These are phyloP conservation scores for Rhizophagus sp. DNA, from an alignment of 192 early-diverging fungal species.

Conservation along the genomic window DNA sequence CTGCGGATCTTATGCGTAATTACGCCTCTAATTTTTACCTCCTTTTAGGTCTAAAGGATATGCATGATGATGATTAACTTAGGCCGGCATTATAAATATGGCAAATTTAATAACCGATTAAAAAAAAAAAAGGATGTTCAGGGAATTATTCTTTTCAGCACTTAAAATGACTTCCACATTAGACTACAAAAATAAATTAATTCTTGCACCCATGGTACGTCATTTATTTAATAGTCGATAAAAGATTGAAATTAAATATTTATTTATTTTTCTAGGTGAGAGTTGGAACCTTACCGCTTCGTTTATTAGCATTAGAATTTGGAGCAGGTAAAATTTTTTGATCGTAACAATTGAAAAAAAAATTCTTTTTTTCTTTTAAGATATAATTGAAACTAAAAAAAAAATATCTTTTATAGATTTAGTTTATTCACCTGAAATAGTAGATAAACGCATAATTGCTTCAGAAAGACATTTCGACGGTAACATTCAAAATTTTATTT, in stretches of 20 bases:
- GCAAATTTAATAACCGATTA: too few species aligned
- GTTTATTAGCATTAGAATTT: conserved; percentile 80
- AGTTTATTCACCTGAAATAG: conserved; percentile 87
- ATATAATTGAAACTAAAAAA: neutral
- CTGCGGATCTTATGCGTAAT: too few species aligned
- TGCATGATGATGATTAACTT: too few species aligned
- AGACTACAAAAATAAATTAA: conserved; percentile 58
- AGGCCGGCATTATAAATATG: too few species aligned
- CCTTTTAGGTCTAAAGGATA: too few species aligned
- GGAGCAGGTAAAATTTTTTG: conserved; percentile 67
- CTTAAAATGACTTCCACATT: neutral
- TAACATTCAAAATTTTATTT: conserved; percentile 35
- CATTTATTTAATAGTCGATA: neutral
- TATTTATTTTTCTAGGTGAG: conserved; percentile 51
- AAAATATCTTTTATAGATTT: conserved; percentile 55
- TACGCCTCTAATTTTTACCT: too few species aligned
- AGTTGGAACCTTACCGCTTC: conserved; percentile 86
- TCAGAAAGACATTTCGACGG: conserved; percentile 75
- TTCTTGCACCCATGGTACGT: conserved; percentile 91
- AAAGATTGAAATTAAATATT: neutral
- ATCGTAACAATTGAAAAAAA: too few species aligned
- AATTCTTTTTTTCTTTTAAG: too few species aligned
- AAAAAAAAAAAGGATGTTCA: neutral
- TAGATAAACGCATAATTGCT: conserved; percentile 84
- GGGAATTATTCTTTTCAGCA: neutral